Percentiles rank a stretch among this genome's conserved stretches.
These are phyloP conservation scores for Suillus fuscotomentosus DNA, from an alignment of 768 basidiomycete species.

Conservation along the genomic window DNA sequence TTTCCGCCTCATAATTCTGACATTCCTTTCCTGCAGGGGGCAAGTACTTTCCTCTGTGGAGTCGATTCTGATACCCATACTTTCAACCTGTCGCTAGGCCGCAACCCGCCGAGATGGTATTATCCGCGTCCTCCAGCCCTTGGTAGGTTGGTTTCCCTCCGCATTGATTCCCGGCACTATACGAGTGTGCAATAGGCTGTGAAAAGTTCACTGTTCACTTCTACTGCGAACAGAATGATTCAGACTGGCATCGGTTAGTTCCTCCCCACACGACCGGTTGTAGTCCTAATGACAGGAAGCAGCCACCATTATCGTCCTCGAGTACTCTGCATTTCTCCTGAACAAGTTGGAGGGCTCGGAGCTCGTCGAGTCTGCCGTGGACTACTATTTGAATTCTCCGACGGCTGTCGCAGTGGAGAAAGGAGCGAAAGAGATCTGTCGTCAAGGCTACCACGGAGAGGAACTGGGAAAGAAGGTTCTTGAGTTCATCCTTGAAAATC, in stretches of 20 bases:
- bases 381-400: too few species aligned
- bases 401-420: too few species aligned
- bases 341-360: too few species aligned
- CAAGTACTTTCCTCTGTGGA: background rate
- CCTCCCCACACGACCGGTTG: background rate
- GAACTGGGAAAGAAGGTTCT: too few species aligned
- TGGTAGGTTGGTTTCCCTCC: background rate
- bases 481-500: too few species aligned
- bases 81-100: background rate
- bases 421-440: too few species aligned
- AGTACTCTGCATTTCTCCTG: too few species aligned
- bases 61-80: background rate
- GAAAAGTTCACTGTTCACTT: background rate
- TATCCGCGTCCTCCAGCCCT: background rate
- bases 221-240: background rate
- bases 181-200: background rate
- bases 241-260: background rate
- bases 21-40: background rate
- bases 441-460: too few species aligned
- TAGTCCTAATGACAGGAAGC: too few species aligned
- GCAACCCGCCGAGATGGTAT: accelerated
- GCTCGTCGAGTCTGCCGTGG: too few species aligned
- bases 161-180: background rate
- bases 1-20: background rate
- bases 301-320: too few species aligned